These are phyloP conservation scores for Prunus armeniaca DNA, from an alignment of 306 rosid species.

Conservation along the genomic window DNA sequence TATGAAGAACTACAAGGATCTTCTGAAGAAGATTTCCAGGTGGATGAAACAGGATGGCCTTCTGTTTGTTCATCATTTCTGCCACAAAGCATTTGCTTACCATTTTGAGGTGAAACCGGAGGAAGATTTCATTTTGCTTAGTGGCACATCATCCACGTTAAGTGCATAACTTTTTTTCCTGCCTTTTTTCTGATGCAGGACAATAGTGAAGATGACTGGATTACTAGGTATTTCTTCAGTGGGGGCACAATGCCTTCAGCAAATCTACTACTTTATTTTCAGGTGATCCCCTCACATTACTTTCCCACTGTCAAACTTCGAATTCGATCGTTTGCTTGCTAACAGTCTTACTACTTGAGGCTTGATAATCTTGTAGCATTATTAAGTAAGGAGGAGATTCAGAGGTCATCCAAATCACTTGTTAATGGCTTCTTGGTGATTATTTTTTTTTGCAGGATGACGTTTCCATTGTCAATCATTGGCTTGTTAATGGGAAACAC, in stretches of 20 bases:
- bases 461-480: conserved; percentile 69
- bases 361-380: neutral
- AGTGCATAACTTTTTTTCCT: neutral
- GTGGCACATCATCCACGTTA: neutral
- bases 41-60: conserved; percentile 85
- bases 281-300: conserved; percentile 44
- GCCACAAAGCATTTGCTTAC: conserved; percentile 83
- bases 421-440: conserved; percentile 10
- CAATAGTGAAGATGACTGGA: conserved; percentile 84
- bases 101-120: conserved; percentile 72
- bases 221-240: conserved; percentile 75
- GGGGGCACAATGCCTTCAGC: conserved; percentile 98
- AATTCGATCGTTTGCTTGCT: neutral
- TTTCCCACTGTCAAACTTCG: neutral
- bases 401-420: neutral
- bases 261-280: conserved; percentile 84
- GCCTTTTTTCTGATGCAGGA: conserved; percentile 44
- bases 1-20: conserved; percentile 91
- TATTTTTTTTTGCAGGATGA: conserved; percentile 54
- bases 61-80: conserved; percentile 76
- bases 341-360: neutral
- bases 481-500: conserved; percentile 89
- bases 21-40: conserved; percentile 78
- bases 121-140: neutral
- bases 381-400: neutral